These are phyloP conservation scores for Croton setiger DNA, from an alignment of 441 rosid genomes.

Conservation along the genomic window DNA sequence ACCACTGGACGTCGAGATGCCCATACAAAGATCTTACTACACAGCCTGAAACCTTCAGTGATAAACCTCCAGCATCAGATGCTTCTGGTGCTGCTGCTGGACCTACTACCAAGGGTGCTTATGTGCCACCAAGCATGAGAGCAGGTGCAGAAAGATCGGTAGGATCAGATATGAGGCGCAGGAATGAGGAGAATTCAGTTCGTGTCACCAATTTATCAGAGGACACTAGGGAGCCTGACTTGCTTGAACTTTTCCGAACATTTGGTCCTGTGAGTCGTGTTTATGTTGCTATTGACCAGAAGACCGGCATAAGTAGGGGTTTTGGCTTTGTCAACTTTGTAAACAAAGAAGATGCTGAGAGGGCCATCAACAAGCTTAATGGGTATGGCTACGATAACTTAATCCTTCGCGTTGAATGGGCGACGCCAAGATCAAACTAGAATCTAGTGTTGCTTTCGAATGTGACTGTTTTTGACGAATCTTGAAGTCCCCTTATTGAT, in stretches of 20 bases:
- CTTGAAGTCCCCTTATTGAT: neutral
- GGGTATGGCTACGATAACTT: conserved; percentile 66
- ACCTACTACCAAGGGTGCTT: conserved; percentile 36
- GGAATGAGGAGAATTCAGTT: conserved; percentile 63
- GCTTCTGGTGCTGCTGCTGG: conserved; percentile 33
- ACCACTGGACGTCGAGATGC: conserved; percentile 63
- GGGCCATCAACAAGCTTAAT: conserved; percentile 65
- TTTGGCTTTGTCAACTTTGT: conserved; percentile 65
- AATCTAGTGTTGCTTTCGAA: neutral
- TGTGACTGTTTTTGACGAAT: neutral
- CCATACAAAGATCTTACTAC: conserved; percentile 61
- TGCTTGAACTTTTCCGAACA: conserved; percentile 51
- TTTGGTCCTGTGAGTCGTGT: conserved; percentile 58
- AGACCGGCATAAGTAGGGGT: conserved; percentile 51
- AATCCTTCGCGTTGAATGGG: conserved; percentile 67
- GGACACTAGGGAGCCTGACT: conserved; percentile 56
- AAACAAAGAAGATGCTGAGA: conserved; percentile 54
- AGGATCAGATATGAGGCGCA: conserved; percentile 59
- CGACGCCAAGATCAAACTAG: conserved; percentile 48
- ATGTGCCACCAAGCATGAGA: conserved; percentile 54
- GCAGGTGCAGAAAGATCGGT: conserved; percentile 43
- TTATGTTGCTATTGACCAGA: conserved; percentile 61
- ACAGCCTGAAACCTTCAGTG: conserved; percentile 36
- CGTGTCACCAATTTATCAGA: conserved; percentile 57
- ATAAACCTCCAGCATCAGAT: conserved; percentile 40